Evolutionary conservation across 2,329 filamentous ascomycete species (phyloP).

Genomic region (Cladosporium austrohemisphaericum): DNA sequence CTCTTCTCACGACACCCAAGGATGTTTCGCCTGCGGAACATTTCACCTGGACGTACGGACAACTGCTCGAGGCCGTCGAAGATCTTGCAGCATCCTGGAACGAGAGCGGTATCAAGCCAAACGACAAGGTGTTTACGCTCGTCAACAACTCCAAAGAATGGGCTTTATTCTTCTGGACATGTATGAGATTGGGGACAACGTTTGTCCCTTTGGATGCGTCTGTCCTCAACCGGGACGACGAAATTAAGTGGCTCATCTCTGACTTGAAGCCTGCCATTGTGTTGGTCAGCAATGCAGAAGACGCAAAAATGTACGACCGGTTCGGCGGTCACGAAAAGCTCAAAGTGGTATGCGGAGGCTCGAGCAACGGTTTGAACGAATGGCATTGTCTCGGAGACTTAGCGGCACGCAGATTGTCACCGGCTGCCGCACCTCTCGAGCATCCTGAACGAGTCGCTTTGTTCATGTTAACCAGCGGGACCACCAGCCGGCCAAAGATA

Average conservation of each 20-base stretch:
- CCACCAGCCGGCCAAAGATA: neutral
- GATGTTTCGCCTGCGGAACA: neutral
- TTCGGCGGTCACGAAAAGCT: neutral
- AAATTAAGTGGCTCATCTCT: neutral
- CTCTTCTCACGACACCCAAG: neutral
- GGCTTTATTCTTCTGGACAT: neutral
- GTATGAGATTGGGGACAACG: neutral
- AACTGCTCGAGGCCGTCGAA: neutral
- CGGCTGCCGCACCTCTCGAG: too few relatives aligned
- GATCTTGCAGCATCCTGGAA: neutral
- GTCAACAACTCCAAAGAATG: neutral
- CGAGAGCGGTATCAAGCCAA: neutral
- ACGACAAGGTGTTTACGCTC: neutral
- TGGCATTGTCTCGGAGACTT: too few relatives aligned
- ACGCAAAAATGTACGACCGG: neutral
- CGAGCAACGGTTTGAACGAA: too few relatives aligned
- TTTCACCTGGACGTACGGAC: neutral
- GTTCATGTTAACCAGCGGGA: neutral
- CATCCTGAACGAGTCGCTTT: too few relatives aligned
- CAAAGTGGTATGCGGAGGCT: too few relatives aligned
- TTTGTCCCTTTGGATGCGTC: neutral
- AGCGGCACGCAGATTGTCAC: too few relatives aligned
- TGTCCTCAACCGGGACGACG: neutral
- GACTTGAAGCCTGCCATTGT: neutral
- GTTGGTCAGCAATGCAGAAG: neutral